Conservation (phyloP, 192 early-diverging fungal species). For the Tieghemiomyces parasiticus region DNA sequence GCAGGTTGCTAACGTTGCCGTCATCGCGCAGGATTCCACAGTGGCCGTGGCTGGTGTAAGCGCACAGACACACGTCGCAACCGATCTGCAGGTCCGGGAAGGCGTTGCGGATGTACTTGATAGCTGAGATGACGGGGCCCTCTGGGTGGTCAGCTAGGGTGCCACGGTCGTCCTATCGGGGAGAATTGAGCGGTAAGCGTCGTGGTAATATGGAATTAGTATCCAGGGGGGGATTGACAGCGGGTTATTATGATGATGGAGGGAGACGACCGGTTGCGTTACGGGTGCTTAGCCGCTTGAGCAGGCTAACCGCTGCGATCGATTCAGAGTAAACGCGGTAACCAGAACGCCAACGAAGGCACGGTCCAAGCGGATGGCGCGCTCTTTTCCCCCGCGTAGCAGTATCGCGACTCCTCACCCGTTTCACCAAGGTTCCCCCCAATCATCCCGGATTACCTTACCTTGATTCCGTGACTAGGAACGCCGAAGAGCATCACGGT, state of each 20-base stretch:
- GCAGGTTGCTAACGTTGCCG: constrained; percentile 69
- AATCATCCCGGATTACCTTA: not conserved
- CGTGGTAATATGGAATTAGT: no score
- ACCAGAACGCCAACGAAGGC: not conserved
- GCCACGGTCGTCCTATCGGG: constrained; percentile 69
- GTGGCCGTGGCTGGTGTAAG: constrained; percentile 92
- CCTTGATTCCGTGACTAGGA: constrained; percentile 49
- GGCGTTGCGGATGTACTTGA: constrained; percentile 52
- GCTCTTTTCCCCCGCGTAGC: not conserved
- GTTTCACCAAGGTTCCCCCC: not conserved
- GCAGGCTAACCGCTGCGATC: not conserved
- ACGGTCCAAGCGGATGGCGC: not conserved
- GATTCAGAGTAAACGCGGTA: not conserved
- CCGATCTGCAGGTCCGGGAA: constrained; percentile 77
- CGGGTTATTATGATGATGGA: no score
- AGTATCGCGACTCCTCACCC: not conserved
- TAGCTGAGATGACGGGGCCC: constrained; percentile 72
- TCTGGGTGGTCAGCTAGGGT: constrained; percentile 67
- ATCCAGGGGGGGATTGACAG: no score
- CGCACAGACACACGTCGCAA: constrained; percentile 94
- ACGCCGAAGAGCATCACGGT: constrained; percentile 92
- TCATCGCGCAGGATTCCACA: constrained; percentile 72
- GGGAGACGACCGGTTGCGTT: no score
- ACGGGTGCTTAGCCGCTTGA: not conserved
- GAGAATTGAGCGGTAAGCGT: no score